These are phyloP conservation scores for Arachnopeziza araneosa DNA, from an alignment of 2,329 filamentous ascomycete genomes.

Conservation along the genomic window DNA sequence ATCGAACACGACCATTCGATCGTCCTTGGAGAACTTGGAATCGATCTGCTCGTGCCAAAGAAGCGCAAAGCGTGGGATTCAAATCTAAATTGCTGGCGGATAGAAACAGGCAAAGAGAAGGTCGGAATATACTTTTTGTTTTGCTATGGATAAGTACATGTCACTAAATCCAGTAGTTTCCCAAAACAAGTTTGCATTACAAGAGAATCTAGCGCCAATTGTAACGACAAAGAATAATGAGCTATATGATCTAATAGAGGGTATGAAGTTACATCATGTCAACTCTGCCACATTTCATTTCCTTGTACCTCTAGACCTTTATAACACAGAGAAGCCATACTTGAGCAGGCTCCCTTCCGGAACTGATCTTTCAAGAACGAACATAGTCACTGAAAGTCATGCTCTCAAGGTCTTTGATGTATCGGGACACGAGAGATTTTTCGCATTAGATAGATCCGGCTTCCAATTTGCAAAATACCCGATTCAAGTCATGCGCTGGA, in stretches of 20 bases:
- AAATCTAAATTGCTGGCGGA: too few species aligned
- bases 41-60: neutral
- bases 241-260: too few species aligned
- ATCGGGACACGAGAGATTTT: too few species aligned
- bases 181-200: too few species aligned
- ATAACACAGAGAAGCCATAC: conserved; percentile 2
- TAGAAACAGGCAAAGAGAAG: too few species aligned
- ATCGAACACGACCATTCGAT: conserved; percentile 1
- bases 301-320: neutral
- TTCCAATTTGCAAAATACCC: conserved; percentile 1
- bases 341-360: conserved; percentile 2
- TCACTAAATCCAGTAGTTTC: too few species aligned
- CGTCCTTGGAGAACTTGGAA: conserved; percentile 5
- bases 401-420: neutral
- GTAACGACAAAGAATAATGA: too few species aligned
- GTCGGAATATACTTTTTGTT: too few species aligned
- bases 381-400: conserved; percentile 1
- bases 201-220: too few species aligned
- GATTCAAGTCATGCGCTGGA: neutral
- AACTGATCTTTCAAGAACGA: neutral
- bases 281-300: neutral
- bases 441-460: too few species aligned
- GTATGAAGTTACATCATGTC: too few species aligned
- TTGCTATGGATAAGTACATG: too few species aligned
- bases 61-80: neutral